Conservation (phyloP, 1,284 basidiomycete species). For the Naganishia sp. region DNA sequence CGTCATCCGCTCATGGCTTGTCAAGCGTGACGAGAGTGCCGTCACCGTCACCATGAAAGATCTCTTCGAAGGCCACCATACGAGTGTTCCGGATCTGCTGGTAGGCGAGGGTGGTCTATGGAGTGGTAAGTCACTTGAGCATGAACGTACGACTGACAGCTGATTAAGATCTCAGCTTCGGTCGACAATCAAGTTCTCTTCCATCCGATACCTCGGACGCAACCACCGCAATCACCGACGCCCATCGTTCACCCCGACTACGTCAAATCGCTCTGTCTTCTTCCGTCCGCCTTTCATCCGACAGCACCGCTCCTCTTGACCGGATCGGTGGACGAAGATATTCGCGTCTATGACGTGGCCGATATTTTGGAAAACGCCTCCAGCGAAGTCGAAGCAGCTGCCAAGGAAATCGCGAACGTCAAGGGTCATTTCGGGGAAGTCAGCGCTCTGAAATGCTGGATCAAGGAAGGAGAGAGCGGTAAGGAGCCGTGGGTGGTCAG, state of each 20-base stretch:
- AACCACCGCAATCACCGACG: constrained; percentile 53
- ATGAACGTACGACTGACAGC: too few relatives aligned
- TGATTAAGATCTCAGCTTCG: constrained; percentile 62
- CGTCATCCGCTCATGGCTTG: constrained; percentile 60
- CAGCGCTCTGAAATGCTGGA: constrained; percentile 70
- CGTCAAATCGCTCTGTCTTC: constrained; percentile 71
- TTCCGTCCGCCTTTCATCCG: constrained; percentile 61
- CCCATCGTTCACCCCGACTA: constrained; percentile 66
- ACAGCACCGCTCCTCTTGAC: constrained; percentile 71
- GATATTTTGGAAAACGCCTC: constrained; percentile 59
- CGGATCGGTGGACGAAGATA: constrained; percentile 71
- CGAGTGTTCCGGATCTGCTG: constrained; percentile 61
- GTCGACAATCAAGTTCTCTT: constrained; percentile 79
- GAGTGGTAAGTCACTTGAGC: constrained; percentile 65
- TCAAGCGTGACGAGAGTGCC: constrained; percentile 33
- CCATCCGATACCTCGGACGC: constrained; percentile 51
- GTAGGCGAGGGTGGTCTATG: constrained; percentile 70
- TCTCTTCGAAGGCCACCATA: constrained; percentile 55
- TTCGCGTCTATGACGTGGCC: constrained; percentile 64
- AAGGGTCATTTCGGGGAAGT: constrained; percentile 88
- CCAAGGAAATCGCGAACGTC: constrained; percentile 59
- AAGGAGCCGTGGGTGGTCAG: constrained; percentile 76
- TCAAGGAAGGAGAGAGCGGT: constrained; percentile 57
- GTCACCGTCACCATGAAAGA: constrained; percentile 34
- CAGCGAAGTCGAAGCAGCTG: constrained; percentile 27